A percentile compares a stretch with the other conserved stretches of the same genome.
These are phyloP conservation scores for Citrus hindsii DNA, from an alignment of 345 rosid species.

Conservation along the genomic window DNA sequence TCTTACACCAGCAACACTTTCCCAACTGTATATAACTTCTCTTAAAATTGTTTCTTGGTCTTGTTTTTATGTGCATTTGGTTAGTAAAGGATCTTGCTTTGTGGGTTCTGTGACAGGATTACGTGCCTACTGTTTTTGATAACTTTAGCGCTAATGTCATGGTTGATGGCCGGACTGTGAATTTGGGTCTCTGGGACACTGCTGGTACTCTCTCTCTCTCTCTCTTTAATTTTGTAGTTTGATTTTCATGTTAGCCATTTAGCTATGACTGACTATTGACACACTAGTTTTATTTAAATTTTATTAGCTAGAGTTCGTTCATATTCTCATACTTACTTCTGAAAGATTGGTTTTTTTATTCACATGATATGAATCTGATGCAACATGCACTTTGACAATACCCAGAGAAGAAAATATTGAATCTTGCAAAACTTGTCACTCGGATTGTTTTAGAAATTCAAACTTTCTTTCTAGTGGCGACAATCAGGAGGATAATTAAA, in stretches of 20 bases:
- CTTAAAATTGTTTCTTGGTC: not conserved
- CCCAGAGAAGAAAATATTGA: constrained; percentile 1
- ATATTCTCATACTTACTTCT: not conserved
- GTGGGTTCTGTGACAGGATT: constrained; percentile 36
- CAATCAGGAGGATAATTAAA: not conserved
- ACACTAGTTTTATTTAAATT: constrained; percentile 1
- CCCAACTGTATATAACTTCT: constrained; percentile 50
- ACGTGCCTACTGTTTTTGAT: constrained; percentile 83
- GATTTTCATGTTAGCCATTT: not conserved
- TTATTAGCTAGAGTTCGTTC: not conserved
- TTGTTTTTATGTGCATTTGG: not conserved
- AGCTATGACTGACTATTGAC: not conserved
- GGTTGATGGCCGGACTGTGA: constrained; percentile 80
- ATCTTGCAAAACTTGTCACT: not conserved
- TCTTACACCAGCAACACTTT: constrained; percentile 88
- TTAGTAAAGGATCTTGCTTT: not conserved
- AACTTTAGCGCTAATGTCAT: constrained; percentile 92
- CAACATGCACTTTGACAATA: not conserved
- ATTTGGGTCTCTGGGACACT: constrained; percentile 92
- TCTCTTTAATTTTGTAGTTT: not conserved
- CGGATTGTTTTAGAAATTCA: not conserved
- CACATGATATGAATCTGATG: not conserved
- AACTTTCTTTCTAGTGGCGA: not conserved
- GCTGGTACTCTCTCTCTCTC: constrained; percentile 52
- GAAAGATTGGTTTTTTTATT: not conserved